Base-by-base conservation (phyloP, 2,329 filamentous ascomycete genomes). In the Diaporthe sp. region DNA sequence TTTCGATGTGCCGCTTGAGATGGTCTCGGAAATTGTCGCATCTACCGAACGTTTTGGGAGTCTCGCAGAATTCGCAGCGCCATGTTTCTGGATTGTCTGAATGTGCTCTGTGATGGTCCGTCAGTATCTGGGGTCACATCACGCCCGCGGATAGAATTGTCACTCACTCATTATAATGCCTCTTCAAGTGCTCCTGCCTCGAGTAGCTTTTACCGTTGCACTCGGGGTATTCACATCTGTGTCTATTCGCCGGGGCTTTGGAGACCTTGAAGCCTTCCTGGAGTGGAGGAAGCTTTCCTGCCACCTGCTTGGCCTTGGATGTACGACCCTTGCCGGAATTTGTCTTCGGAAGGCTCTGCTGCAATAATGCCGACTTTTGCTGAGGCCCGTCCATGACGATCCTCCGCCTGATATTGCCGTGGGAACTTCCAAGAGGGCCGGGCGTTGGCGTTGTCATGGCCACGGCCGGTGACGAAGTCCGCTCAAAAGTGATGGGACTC, bases 321-420 rank as follows among this genome's bases (percentile, higher is more conserved):
- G 73, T 39, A 6, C 75, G 73, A 13, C 28, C 37, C 68, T 72
- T 76, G 34, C 68, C 49, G 22, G 75, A 71, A 10, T 57, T 44
- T 31, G 58, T 55, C 60, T 73, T 76, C 37, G 74, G 75, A 7
- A 75, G 68, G 37, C 65, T 74, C 61, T 75, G 73, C 31, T 75
- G 75, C 25, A 76, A 65, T 60, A 76, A 75, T 25, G 73, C 67
- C 3, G 75, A 76, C 28, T 63, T 76, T 34, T 72, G 60, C 39
- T 76, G 75, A 13, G 75, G 75, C 17, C 75, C 75, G 49, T 76
- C 72, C 68, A 76, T 75, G 25, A 71, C 60, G 10, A 76, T 71
- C 25, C 73, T 75, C 25, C 73, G 55, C 68, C 75, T 76, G 39
- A 67, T 70, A 17, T 73, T 72, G 20, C 73, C 68, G 58, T 75